Base-by-base conservation (phyloP, 495 filamentous ascomycete species). In the Pseudomonodictys pantanalensis region DNA sequence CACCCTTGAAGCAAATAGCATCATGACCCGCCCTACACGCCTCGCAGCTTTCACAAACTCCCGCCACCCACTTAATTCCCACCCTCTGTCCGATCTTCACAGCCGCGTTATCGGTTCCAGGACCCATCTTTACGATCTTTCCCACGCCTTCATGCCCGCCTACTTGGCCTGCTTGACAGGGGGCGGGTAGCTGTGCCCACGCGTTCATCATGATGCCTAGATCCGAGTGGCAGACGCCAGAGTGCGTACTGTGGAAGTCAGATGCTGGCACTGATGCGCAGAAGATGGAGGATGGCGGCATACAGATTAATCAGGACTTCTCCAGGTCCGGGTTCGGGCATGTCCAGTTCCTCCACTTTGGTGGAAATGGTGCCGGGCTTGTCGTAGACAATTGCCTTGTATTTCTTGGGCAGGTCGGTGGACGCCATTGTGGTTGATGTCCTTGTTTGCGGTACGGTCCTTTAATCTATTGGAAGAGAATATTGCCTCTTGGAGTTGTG, bases 211-310 rank as follows among this genome's bases (percentile, higher is more conserved):
- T 87, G 63, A 87, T 71, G 24, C 79, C 77, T 58, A 78, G 71
- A 64, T 91, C 87, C 11, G 82, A 85, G 68, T 86, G 85, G 69
- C 86, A 89, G 30, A 90, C 83, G 46, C 87, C 86, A 1, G 81
- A 83, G 60, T 88, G 85, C 23, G 85, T 84, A 28, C 83, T 84
- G 52, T 7, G 30, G 3, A 22, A 22, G 12, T 9, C 18, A 15
- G 26, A 49, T 8, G 46, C 28, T 12, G 41, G 23, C 26, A 38
- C 3, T 6, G 29, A 64, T 9, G n/a, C 45, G 20, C 28, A 25
- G 25, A 41, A 30, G 26, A n/a, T 33, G n/a, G 25, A 52, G 11
- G 17, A n/a, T 6, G 42, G 29, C 17, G 11, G 65, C 75, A 45
- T 73, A 84, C 81, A 89, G 64, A 58, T 87, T 84, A 63, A 90